phyloP scores from a whole-genome alignment of 345 rosid species.

The Sonneratia alba region DNA sequence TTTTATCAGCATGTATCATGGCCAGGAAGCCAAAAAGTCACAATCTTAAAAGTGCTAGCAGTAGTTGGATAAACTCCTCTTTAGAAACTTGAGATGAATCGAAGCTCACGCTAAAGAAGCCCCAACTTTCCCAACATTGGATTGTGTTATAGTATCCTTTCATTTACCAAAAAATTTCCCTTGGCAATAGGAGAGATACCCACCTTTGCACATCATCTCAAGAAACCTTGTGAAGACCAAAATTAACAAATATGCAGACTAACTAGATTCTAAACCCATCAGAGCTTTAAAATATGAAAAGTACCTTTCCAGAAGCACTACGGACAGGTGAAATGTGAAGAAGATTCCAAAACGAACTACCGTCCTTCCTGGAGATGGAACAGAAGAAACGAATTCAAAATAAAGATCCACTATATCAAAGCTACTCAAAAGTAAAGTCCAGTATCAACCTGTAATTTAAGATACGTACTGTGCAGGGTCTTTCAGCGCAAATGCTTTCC shows the following conservation, averaged over 20 bases:
- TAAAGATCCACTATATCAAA: not conserved
- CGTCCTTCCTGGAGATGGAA: conserved; percentile 57
- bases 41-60: not conserved
- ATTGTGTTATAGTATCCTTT: not conserved
- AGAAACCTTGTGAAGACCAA: not conserved
- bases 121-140: not conserved
- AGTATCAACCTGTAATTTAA: conserved; percentile 88
- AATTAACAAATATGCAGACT: not conserved
- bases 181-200: not conserved
- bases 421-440: conserved; percentile 17
- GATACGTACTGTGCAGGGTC: conserved; percentile 85
- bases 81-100: not conserved
- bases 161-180: not conserved
- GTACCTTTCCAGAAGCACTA: conserved; percentile 94
- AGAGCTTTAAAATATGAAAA: conserved; percentile 7
- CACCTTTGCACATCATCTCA: not conserved
- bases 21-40: not conserved
- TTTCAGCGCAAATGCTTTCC: conserved; percentile 49
- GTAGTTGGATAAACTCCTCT: not conserved
- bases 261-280: not conserved
- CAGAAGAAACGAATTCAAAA: conserved; percentile 2
- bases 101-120: not conserved
- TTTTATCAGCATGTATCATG: not conserved
- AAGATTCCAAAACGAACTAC: conserved; percentile 74
- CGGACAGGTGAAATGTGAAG: conserved; percentile 92